These are phyloP conservation scores for Aphanocladium album DNA, from an alignment of 2,329 filamentous ascomycete genomes.

Conservation along the genomic window DNA sequence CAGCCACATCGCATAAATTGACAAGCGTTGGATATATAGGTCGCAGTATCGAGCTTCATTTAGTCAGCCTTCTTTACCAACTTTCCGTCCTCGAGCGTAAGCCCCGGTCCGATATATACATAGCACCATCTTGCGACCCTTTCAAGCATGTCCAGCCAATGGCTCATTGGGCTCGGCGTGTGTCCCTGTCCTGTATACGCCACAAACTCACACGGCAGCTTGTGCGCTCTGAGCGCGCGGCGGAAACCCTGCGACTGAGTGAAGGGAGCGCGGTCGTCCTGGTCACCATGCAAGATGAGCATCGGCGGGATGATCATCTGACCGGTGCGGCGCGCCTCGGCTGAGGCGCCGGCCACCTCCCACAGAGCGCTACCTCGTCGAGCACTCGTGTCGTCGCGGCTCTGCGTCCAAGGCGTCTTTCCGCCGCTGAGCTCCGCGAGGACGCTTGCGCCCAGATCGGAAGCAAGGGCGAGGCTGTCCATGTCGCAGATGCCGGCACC, in stretches of 20 bases:
- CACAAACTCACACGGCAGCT: constrained; percentile 28
- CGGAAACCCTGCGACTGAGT: constrained; percentile 21
- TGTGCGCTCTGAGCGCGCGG: constrained; percentile 22
- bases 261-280: constrained; percentile 25
- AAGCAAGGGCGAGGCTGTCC: constrained; percentile 29
- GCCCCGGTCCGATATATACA: too few relatives aligned
- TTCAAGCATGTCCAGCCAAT: too few relatives aligned
- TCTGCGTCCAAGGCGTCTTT: too few relatives aligned
- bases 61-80: too few relatives aligned
- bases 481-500: constrained; percentile 32
- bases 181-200: constrained; percentile 31
- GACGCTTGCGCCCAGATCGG: constrained; percentile 16
- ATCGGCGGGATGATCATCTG: constrained; percentile 13
- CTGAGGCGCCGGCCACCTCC: background rate
- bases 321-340: background rate
- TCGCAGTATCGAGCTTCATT: too few relatives aligned
- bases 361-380: too few relatives aligned
- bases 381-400: too few relatives aligned
- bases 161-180: background rate
- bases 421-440: too few relatives aligned
- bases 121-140: too few relatives aligned
- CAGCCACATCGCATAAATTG: too few relatives aligned
- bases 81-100: too few relatives aligned
- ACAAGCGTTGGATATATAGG: too few relatives aligned
- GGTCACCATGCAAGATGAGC: constrained; percentile 24